These are phyloP conservation scores for Pyropia haitanensis DNA, from an alignment of 23 red algal genomes.

Conservation along the genomic window DNA sequence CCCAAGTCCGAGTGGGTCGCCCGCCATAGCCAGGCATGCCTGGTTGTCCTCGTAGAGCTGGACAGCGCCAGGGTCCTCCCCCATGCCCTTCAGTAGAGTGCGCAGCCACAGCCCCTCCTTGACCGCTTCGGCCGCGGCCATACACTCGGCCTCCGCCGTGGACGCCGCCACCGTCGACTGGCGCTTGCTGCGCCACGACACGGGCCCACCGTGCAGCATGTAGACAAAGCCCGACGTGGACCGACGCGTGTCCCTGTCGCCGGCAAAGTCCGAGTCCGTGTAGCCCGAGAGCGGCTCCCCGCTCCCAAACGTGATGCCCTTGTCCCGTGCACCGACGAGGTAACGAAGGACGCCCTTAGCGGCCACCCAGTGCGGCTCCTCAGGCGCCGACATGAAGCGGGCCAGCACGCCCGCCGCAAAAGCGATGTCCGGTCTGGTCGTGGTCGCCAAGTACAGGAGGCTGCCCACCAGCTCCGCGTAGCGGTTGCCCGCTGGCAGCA, in stretches of 20 bases:
- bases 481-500: background rate
- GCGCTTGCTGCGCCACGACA: constrained; percentile 12
- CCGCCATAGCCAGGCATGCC: constrained; percentile 1
- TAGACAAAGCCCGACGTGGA: constrained; percentile 7
- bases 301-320: background rate
- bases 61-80: background rate
- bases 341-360: constrained; percentile 12
- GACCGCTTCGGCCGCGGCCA: constrained; percentile 5
- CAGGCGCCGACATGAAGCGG: constrained; percentile 3
- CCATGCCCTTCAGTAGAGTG: constrained; percentile 1
- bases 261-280: constrained; percentile 23
- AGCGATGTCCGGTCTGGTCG: constrained; percentile 21
- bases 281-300: background rate
- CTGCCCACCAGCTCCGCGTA: constrained; percentile 21
- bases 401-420: constrained; percentile 8
- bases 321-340: constrained; percentile 1
- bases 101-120: constrained; percentile 9
- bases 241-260: background rate
- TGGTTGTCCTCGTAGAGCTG: constrained; percentile 10
- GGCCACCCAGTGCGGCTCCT: constrained; percentile 1
- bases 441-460: constrained; percentile 11
- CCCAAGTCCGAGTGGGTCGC: background rate
- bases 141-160: constrained; percentile 10
- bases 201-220: background rate
- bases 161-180: constrained; percentile 5